A percentile compares a stretch with the other conserved stretches of the same genome.
These are phyloP conservation scores for Ilyonectria mors-panacis DNA, from an alignment of 2,329 filamentous ascomycete genomes.

Conservation along the genomic window DNA sequence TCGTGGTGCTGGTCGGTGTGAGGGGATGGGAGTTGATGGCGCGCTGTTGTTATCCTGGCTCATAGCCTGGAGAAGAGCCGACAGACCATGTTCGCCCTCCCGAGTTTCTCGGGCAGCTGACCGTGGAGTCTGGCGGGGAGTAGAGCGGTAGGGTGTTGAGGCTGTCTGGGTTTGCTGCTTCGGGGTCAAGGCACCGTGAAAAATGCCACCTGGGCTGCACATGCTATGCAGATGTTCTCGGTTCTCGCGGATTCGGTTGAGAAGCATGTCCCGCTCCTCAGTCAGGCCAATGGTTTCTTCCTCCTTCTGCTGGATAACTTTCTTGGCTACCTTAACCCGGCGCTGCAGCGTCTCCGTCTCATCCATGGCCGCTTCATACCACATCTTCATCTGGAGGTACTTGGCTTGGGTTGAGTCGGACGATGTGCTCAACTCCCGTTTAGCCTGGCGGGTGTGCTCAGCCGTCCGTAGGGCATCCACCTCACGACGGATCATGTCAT, in stretches of 20 bases:
- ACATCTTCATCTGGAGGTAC: constrained; percentile 74
- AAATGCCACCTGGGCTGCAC: constrained; percentile 80
- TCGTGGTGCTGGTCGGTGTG: constrained; percentile 62
- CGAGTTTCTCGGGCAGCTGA: constrained; percentile 59
- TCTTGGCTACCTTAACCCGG: constrained; percentile 81
- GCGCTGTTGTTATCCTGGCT: constrained; percentile 81
- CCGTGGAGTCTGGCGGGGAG: constrained; percentile 67
- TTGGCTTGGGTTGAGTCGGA: constrained; percentile 69
- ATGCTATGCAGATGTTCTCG: constrained; percentile 87
- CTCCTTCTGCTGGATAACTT: constrained; percentile 83
- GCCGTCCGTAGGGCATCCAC: constrained; percentile 85
- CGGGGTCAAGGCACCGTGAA: constrained; percentile 74
- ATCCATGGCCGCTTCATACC: constrained; percentile 76
- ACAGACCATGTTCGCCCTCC: constrained; percentile 77
- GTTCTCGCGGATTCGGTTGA: constrained; percentile 90
- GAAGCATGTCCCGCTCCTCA: constrained; percentile 83
- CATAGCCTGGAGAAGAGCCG: constrained; percentile 84
- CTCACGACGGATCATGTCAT: constrained; percentile 91
- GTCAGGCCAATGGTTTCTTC: constrained; percentile 78
- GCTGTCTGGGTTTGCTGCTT: constrained; percentile 58
- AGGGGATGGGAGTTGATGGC: constrained; percentile 76
- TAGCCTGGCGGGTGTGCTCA: constrained; percentile 77
- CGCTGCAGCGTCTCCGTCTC: constrained; percentile 76
- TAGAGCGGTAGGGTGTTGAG: constrained; percentile 60
- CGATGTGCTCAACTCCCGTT: constrained; percentile 66